Evolutionary conservation across 2,329 filamentous ascomycete genomes (phyloP).

Genomic region (Aspergillus luchuensis): DNA sequence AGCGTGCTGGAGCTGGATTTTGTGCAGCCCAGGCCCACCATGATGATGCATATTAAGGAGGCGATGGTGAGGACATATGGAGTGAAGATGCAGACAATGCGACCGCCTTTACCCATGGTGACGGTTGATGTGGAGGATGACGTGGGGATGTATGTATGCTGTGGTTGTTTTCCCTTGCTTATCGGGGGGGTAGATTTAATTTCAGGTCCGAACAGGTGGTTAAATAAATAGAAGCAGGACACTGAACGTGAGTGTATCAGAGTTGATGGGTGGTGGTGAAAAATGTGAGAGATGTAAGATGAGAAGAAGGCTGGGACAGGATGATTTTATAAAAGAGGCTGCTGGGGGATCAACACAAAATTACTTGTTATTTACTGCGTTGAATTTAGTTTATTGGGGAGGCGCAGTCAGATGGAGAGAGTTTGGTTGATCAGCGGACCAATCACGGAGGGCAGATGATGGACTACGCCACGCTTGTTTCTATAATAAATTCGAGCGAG

Average conservation of each 20-base stretch:
- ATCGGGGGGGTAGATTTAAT: not conserved
- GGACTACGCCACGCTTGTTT: conserved; percentile 31
- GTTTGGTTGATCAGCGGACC: conserved; percentile 11
- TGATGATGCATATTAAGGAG: conserved; percentile 68
- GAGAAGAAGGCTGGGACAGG: conserved; percentile 1
- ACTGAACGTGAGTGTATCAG: no score
- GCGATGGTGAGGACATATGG: conserved; percentile 80
- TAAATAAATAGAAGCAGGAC: not conserved
- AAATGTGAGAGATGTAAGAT: conserved; percentile 8
- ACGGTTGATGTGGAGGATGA: not conserved
- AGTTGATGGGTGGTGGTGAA: not conserved
- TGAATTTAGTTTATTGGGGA: conserved; percentile 10
- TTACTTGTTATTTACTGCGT: no score
- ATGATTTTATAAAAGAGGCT: conserved; percentile 13
- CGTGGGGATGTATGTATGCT: not conserved
- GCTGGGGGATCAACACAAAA: conserved; percentile 15
- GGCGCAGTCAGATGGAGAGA: conserved; percentile 2
- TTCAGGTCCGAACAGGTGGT: not conserved
- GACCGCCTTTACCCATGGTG: conserved; percentile 70
- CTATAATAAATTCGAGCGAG: conserved; percentile 20
- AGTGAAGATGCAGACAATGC: conserved; percentile 82
- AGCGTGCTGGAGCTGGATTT: conserved; percentile 51
- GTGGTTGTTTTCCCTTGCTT: conserved; percentile 3
- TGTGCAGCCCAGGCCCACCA: conserved; percentile 61
- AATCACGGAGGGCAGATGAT: conserved; percentile 15